phyloP scores from a whole-genome alignment of 805 yeast genomes.

The Suhomyces prunicola region DNA sequence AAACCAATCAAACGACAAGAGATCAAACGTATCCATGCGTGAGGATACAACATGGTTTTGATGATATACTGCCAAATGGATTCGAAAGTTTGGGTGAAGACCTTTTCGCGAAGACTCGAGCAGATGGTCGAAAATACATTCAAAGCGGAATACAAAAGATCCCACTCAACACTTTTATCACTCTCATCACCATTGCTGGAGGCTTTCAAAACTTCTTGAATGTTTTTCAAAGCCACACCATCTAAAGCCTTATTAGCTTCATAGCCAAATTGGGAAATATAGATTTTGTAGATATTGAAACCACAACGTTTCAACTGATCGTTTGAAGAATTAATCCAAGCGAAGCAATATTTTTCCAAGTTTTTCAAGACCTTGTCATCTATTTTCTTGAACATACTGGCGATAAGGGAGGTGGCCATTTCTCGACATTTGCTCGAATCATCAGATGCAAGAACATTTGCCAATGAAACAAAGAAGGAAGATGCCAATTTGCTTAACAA shows the following conservation, averaged over 20 bases:
- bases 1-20: constrained; percentile 58
- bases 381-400: constrained; percentile 51
- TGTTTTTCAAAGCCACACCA: constrained; percentile 24
- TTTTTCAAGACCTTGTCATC: constrained; percentile 29
- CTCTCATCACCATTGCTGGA: constrained; percentile 35
- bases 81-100: constrained; percentile 29
- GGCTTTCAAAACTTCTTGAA: constrained; percentile 21
- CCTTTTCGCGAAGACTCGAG: constrained; percentile 31
- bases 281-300: constrained; percentile 66
- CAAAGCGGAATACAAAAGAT: constrained; percentile 65
- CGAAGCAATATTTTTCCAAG: constrained; percentile 41
- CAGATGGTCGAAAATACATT: constrained; percentile 46
- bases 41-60: constrained; percentile 72
- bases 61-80: constrained; percentile 51
- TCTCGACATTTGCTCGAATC: constrained; percentile 77
- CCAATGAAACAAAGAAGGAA: constrained; percentile 79
- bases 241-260: constrained; percentile 41
- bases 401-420: constrained; percentile 66
- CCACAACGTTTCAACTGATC: constrained; percentile 65
- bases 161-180: constrained; percentile 61
- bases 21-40: constrained; percentile 81
- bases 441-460: constrained; percentile 76
- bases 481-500: constrained; percentile 59
- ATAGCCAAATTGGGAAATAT: constrained; percentile 46
- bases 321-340: constrained; percentile 62